phyloP scores from a whole-genome alignment of 177 flowering plant species.

The Vitis hybrid region DNA sequence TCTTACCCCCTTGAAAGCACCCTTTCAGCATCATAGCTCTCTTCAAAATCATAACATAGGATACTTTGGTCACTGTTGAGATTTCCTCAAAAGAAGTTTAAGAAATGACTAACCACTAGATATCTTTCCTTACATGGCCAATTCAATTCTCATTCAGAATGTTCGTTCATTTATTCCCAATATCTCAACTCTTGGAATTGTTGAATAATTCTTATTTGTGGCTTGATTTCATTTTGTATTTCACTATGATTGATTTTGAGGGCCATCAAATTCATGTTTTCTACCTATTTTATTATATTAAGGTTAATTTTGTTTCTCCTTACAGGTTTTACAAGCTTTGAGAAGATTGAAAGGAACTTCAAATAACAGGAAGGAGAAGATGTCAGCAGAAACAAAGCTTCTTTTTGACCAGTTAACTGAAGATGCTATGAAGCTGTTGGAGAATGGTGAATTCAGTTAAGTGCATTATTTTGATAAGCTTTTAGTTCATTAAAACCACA shows the following conservation, averaged over 20 bases:
- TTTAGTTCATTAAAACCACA: background rate
- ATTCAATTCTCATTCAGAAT: too few relatives aligned
- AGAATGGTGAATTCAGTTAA: constrained; percentile 89
- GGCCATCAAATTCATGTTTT: background rate
- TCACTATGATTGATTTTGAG: background rate
- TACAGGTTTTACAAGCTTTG: constrained; percentile 80
- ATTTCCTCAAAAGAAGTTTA: too few relatives aligned
- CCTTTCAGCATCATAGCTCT: too few relatives aligned
- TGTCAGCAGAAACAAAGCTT: constrained; percentile 76
- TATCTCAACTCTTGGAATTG: background rate
- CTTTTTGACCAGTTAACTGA: constrained; percentile 94
- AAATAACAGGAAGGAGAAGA: constrained; percentile 63
- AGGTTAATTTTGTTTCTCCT: background rate
- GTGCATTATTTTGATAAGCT: constrained; percentile 18
- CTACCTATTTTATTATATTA: background rate
- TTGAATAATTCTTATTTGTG: background rate
- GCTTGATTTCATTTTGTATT: background rate
- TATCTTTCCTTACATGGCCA: too few relatives aligned
- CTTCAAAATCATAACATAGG: too few relatives aligned
- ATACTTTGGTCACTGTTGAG: too few relatives aligned
- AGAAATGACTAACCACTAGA: too few relatives aligned
- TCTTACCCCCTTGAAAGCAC: too few relatives aligned
- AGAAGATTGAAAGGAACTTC: constrained; percentile 84
- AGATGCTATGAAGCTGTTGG: constrained; percentile 86
- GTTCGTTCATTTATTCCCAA: too few relatives aligned